phyloP scores from a whole-genome alignment of 768 basidiomycete species.

The Leccinum longicurvipes region DNA sequence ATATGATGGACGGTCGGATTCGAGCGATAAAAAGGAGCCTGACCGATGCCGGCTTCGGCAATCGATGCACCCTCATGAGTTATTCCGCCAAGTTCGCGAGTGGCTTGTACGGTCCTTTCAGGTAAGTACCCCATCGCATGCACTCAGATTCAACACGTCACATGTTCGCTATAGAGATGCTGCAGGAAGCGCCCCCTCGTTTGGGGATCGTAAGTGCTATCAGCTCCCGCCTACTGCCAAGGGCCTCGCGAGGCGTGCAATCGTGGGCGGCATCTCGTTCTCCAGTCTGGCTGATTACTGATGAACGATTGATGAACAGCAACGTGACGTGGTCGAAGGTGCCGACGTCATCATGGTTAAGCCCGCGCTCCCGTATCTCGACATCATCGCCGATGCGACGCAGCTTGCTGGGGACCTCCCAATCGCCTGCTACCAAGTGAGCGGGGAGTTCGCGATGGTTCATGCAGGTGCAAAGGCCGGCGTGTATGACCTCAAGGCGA shows the following conservation, averaged over 20 bases:
- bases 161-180: constrained; percentile 63
- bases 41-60: constrained; percentile 80
- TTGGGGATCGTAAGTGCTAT: constrained; percentile 97
- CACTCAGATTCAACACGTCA: background rate
- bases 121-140: constrained; percentile 44
- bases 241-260: constrained; percentile 89
- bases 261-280: constrained; percentile 52
- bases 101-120: constrained; percentile 92
- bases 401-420: constrained; percentile 82
- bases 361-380: constrained; percentile 92
- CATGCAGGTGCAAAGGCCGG: constrained; percentile 91
- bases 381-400: constrained; percentile 88
- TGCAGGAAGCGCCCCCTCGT: constrained; percentile 93
- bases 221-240: constrained; percentile 88
- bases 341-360: constrained; percentile 99
- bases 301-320: constrained; percentile 40
- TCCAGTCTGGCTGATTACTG: background rate
- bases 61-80: constrained; percentile 90
- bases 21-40: constrained; percentile 83
- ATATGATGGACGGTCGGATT: constrained; percentile 99
- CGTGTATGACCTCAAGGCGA: constrained; percentile 85
- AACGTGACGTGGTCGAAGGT: constrained; percentile 85
- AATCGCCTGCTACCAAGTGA: constrained; percentile 96
- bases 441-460: constrained; percentile 97
- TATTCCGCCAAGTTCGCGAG: constrained; percentile 99